Conservation (phyloP, 1,284 basidiomycete genomes). For the Gomphus sp. region DNA sequence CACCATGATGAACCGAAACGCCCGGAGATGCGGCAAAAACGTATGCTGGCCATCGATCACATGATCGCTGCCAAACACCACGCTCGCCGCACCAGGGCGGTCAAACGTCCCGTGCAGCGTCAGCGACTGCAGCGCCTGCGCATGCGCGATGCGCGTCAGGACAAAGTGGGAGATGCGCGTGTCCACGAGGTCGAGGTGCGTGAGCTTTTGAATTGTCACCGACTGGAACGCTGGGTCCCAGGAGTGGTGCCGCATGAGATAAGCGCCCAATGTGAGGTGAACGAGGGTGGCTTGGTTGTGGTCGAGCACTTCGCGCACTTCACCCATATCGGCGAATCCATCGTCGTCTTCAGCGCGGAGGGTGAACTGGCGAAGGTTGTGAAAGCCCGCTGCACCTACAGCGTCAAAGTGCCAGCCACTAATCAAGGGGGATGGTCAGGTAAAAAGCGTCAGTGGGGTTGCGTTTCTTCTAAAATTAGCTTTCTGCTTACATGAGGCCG, state of each 20-base stretch:
- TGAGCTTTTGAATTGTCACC: slow-evolving; percentile 50
- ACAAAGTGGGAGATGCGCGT: slow-evolving; percentile 55
- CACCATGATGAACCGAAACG: slow-evolving; percentile 52
- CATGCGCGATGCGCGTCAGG: slow-evolving; percentile 50
- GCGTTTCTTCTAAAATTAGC: not conserved
- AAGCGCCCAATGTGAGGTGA: slow-evolving; percentile 57
- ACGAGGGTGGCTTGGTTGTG: slow-evolving; percentile 45
- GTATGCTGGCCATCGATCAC: slow-evolving; percentile 47
- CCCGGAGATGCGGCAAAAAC: slow-evolving; percentile 49
- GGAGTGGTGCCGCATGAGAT: slow-evolving; percentile 48
- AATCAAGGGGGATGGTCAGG: not conserved
- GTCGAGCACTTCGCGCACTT: slow-evolving; percentile 55
- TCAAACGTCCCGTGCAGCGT: slow-evolving; percentile 58
- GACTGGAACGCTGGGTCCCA: slow-evolving; percentile 59
- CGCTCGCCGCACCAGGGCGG: slow-evolving; percentile 43
- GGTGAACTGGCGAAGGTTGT: slow-evolving; percentile 50
- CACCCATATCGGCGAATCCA: slow-evolving; percentile 55
- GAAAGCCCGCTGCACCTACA: slow-evolving; percentile 53
- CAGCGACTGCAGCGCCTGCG: slow-evolving; percentile 46
- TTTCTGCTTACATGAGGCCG: slow-evolving; percentile 40
- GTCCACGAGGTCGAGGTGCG: slow-evolving; percentile 57
- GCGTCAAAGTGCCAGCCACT: slow-evolving; percentile 63
- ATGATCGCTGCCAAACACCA: slow-evolving; percentile 56
- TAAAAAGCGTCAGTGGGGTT: slow-evolving; percentile 3
- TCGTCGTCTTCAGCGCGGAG: slow-evolving; percentile 61